phyloP scores from a whole-genome alignment of 2,329 filamentous ascomycete species.

The Gremmenia infestans region DNA sequence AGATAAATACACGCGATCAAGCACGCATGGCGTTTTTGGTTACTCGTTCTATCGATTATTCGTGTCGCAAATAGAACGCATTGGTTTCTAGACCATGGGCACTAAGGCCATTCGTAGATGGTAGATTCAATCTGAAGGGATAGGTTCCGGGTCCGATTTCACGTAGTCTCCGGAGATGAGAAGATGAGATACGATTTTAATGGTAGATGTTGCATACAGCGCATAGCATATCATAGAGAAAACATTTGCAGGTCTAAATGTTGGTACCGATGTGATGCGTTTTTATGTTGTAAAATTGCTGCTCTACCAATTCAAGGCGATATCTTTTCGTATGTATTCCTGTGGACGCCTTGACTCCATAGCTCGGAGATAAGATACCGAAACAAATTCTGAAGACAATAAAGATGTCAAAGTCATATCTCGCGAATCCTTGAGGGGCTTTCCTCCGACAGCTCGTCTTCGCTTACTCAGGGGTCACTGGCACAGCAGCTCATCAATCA shows the following conservation, averaged over 20 bases:
- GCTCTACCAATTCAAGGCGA: background rate
- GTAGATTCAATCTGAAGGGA: background rate
- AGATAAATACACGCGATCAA: conserved; percentile 4
- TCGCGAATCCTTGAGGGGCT: no score
- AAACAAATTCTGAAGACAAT: no score
- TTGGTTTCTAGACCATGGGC: conserved; percentile 15
- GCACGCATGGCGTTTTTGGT: no score
- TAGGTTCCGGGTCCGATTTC: conserved; percentile 3
- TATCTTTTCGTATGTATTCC: background rate
- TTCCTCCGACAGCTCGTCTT: background rate
- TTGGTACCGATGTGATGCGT: background rate
- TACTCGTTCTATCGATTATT: no score
- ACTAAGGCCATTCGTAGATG: no score
- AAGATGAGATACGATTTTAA: conserved; percentile 3
- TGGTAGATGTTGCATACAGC: conserved; percentile 1
- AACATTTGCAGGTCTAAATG: background rate
- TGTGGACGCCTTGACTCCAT: no score
- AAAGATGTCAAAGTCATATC: no score
- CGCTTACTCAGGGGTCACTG: background rate
- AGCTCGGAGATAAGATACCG: no score
- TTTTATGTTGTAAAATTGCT: no score
- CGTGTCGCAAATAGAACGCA: no score
- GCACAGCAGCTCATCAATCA: background rate
- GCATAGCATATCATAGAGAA: conserved; percentile 5
- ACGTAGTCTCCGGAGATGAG: background rate